Base-by-base conservation (phyloP, 257 asterid genomes). In the Solanum tarapatanum region DNA sequence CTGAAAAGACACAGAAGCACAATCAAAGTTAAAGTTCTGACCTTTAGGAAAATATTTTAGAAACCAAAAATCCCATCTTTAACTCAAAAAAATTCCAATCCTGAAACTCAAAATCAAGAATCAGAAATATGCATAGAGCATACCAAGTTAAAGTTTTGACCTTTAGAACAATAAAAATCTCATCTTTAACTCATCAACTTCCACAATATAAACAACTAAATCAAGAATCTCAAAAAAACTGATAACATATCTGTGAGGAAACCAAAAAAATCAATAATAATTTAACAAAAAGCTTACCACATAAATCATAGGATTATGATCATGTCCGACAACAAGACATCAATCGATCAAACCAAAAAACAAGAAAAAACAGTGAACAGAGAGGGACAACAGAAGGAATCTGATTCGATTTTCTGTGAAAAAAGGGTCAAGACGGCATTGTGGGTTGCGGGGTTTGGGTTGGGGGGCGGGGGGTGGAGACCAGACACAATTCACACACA, bases 351-450 rank as follows among this genome's bases (percentile, higher is more conserved):
- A 84, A 88, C 60, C 79, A 58, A 88, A 58, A 82, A 89, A 87
- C 48, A 68, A 36, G 69, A 0, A 77, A 82, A 24, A 4, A 37
- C 21, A 82, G 21, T 55, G 41, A 11, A 86, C 39, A 86, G 70
- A 86, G 16, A 43, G 36, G 84, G 35, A 39, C 82, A 88, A 74
- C 86, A 30, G 90, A 43, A 73, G 91, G 93, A 91, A 89, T 91
- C 94, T 87, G 94, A 92, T 87, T 92, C 87, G 91, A 21, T 16
- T 80, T 73, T 87, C 90, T 87, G 87, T 87, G 86, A 88, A 90
- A 82, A 88, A 87, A 86, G 70, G 92, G 90, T 88, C 88, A 90
- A 91, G 93, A 92, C 37, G 19, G 84, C 84, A 79, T 24, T 73
- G 28, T 68, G 79, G 69, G 33, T 86, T 30, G 55, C 72, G n/a